These are phyloP conservation scores for Pseudogymnoascus sp. DNA, from an alignment of 2,329 filamentous ascomycete species.

Conservation along the genomic window DNA sequence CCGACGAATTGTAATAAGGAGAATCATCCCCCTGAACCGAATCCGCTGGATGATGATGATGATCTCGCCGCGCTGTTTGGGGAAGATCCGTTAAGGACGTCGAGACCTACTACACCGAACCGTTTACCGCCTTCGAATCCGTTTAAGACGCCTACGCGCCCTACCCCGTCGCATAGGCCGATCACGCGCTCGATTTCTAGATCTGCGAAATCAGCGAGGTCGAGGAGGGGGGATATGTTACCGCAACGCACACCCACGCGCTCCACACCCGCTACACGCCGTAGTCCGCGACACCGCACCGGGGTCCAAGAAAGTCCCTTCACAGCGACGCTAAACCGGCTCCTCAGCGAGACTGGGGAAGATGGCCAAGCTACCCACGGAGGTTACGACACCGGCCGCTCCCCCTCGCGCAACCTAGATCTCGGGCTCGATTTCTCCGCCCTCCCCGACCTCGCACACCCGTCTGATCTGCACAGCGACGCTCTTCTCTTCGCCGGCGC, in stretches of 20 bases:
- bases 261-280: constrained; percentile 24
- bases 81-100: constrained; percentile 25
- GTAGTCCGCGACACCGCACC: constrained; percentile 25
- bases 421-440: constrained; percentile 31
- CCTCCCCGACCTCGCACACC: constrained; percentile 28
- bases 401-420: constrained; percentile 22
- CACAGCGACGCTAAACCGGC: constrained; percentile 28
- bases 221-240: constrained; percentile 16
- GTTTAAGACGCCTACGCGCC: constrained; percentile 32
- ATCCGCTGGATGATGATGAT: constrained; percentile 17
- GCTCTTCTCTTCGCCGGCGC: constrained; percentile 23
- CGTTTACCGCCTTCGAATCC: constrained; percentile 23
- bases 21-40: constrained; percentile 24
- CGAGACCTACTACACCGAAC: constrained; percentile 25
- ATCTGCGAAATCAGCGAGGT: constrained; percentile 25
- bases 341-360: constrained; percentile 29
- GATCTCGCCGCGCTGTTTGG: constrained; percentile 30
- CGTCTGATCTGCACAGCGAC: constrained; percentile 17
- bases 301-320: constrained; percentile 31
- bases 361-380: neutral
- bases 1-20: constrained; percentile 24
- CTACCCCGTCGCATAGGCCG: constrained; percentile 28
- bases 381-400: constrained; percentile 18
- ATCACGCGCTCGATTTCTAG: constrained; percentile 30
- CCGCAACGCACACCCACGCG: constrained; percentile 25